A percentile compares a stretch with the other conserved stretches of the same genome.
Conservation (phyloP, 2,329 filamentous ascomycete genomes). For the Paraconiothyrium brasiliense region DNA sequence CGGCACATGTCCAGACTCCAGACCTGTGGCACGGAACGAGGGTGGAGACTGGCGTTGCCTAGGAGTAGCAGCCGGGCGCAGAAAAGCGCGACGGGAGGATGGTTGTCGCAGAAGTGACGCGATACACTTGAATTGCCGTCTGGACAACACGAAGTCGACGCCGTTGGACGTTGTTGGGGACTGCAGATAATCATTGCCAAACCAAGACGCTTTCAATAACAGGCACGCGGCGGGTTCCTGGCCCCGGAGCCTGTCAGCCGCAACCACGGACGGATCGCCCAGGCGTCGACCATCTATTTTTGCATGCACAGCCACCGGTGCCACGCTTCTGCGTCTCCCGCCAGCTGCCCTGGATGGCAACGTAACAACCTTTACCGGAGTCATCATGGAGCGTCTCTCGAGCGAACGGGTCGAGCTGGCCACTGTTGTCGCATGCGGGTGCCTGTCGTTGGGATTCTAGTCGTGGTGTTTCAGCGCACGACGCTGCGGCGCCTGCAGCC, state of each 20-base stretch:
- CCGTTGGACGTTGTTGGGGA: too few relatives aligned
- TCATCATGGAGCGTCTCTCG: background rate
- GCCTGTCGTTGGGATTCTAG: background rate
- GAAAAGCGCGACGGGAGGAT: background rate
- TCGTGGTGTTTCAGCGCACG: constrained; percentile 12
- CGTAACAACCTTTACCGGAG: background rate
- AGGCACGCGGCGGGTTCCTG: constrained; percentile 6
- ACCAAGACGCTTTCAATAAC: background rate
- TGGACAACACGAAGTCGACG: too few relatives aligned
- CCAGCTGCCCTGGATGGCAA: background rate
- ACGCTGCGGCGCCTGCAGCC: constrained; percentile 6
- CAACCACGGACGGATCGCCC: background rate
- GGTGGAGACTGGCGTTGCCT: constrained; percentile 4
- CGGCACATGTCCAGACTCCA: background rate
- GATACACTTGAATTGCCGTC: background rate
- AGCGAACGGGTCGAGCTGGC: background rate
- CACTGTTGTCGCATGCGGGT: background rate
- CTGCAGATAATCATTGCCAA: too few relatives aligned
- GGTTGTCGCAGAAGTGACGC: constrained; percentile 1
- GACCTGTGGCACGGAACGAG: constrained; percentile 3
- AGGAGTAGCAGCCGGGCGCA: constrained; percentile 6
- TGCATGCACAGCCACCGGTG: constrained; percentile 11
- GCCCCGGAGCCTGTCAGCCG: background rate
- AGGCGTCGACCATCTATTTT: constrained; percentile 10
- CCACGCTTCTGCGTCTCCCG: constrained; percentile 6